Evolutionary conservation across 2,329 filamentous ascomycete species (phyloP).

Genomic region (Simplicillium aogashimaense): DNA sequence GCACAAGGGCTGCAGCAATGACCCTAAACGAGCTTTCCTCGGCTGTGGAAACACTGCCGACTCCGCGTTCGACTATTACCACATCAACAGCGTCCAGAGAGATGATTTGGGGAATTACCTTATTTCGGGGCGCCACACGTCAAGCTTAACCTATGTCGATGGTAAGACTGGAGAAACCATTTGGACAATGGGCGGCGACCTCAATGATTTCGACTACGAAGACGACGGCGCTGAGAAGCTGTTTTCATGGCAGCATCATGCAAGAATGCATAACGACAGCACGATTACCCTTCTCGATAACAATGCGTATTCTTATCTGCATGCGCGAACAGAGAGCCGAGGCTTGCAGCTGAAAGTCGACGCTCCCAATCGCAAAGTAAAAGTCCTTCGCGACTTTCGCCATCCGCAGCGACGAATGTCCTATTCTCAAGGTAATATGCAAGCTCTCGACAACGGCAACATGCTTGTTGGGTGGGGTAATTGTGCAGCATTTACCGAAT

Average conservation of each 20-base stretch:
- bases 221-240: conserved; percentile 17
- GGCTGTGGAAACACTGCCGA: conserved; percentile 12
- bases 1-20: conserved; percentile 5
- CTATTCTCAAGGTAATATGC: conserved; percentile 37
- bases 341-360: conserved; percentile 35
- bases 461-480: conserved; percentile 46
- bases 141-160: conserved; percentile 33
- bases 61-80: conserved; percentile 40
- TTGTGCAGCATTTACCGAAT: conserved; percentile 33
- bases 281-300: conserved; percentile 44
- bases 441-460: conserved; percentile 40
- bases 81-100: conserved; percentile 45
- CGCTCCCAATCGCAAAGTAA: conserved; percentile 29
- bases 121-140: conserved; percentile 36
- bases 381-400: conserved; percentile 32
- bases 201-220: conserved; percentile 23
- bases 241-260: conserved; percentile 41
- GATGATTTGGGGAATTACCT: conserved; percentile 37
- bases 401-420: conserved; percentile 37
- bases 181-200: conserved; percentile 39
- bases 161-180: conserved; percentile 33
- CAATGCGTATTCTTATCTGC: conserved; percentile 24
- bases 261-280: conserved; percentile 28
- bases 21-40: conserved; percentile 4
- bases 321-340: conserved; percentile 18